Conservation (phyloP, 2,329 filamentous ascomycete genomes). For the Fusarium mangiferae region DNA sequence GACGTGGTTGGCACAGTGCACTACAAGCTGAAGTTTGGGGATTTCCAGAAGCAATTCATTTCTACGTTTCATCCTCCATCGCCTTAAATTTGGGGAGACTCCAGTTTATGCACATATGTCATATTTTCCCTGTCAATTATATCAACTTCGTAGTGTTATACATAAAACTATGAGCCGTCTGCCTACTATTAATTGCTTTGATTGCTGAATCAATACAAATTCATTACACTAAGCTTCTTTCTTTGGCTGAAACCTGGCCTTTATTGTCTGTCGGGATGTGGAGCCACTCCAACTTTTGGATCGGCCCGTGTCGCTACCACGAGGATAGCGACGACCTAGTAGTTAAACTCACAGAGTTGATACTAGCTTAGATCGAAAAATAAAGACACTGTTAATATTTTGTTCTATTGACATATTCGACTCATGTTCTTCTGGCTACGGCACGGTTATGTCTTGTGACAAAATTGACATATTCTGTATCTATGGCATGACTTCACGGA, state of each 20-base stretch:
- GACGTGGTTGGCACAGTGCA: not conserved
- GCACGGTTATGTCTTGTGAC: not conserved
- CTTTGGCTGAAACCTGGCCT: not conserved
- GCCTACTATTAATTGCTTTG: not conserved
- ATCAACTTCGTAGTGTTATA: rapidly evolving
- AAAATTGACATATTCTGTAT: not conserved
- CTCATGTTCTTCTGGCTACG: no score
- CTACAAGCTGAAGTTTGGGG: not conserved
- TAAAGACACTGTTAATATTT: no score
- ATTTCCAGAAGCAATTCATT: not conserved
- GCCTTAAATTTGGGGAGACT: not conserved
- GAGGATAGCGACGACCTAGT: not conserved
- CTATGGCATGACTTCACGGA: rapidly evolving
- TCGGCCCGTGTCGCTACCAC: not conserved
- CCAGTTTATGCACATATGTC: rapidly evolving
- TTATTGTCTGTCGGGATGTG: not conserved
- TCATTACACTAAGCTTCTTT: no score
- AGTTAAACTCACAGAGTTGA: no score
- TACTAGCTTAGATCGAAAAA: no score
- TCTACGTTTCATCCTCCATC: not conserved
- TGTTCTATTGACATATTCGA: not conserved
- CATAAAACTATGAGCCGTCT: no score
- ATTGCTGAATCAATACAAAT: rapidly evolving
- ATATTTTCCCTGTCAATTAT: not conserved
- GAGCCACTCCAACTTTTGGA: not conserved